phyloP scores from a whole-genome alignment of 1,284 basidiomycete species.

The Rhizopogon parksii region DNA sequence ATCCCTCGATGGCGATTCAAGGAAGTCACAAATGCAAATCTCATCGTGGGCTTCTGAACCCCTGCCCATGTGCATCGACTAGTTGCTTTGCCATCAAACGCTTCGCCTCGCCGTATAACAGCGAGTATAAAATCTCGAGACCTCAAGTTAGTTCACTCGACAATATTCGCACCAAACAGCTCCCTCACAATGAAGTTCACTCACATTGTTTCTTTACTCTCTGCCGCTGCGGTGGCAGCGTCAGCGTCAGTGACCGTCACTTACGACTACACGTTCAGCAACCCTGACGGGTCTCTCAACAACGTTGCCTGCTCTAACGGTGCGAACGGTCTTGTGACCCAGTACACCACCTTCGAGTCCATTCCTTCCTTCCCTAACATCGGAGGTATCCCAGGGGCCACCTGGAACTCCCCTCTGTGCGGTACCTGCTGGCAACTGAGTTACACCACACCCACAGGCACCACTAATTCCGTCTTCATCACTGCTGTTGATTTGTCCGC shows the following conservation, averaged over 20 bases:
- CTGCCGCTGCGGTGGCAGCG: slow-evolving; percentile 7
- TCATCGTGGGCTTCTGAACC: too few relatives aligned
- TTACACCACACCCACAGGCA: slow-evolving; percentile 26
- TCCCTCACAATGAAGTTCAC: slow-evolving; percentile 24
- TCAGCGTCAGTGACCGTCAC: slow-evolving; percentile 23
- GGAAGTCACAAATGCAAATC: too few relatives aligned
- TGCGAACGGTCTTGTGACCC: slow-evolving; percentile 27
- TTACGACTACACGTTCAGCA: slow-evolving; percentile 40
- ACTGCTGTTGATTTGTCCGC: slow-evolving; percentile 34
- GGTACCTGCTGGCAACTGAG: slow-evolving; percentile 40
- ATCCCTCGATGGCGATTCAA: too few relatives aligned
- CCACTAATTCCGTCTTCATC: slow-evolving; percentile 29
- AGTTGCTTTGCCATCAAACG: too few relatives aligned
- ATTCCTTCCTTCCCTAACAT: slow-evolving; percentile 42
- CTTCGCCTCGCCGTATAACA: too few relatives aligned
- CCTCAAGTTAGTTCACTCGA: not conserved
- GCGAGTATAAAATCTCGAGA: too few relatives aligned
- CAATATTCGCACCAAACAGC: not conserved
- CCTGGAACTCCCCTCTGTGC: slow-evolving; percentile 7
- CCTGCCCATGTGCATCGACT: too few relatives aligned
- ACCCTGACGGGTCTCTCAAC: slow-evolving; percentile 25
- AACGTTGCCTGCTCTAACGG: slow-evolving; percentile 44
- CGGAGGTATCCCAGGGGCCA: slow-evolving; percentile 33
- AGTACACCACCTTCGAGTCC: slow-evolving; percentile 35
- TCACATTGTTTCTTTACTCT: slow-evolving; percentile 14